Conservation (phyloP, 139 green algal species). For the Chara braunii region DNA sequence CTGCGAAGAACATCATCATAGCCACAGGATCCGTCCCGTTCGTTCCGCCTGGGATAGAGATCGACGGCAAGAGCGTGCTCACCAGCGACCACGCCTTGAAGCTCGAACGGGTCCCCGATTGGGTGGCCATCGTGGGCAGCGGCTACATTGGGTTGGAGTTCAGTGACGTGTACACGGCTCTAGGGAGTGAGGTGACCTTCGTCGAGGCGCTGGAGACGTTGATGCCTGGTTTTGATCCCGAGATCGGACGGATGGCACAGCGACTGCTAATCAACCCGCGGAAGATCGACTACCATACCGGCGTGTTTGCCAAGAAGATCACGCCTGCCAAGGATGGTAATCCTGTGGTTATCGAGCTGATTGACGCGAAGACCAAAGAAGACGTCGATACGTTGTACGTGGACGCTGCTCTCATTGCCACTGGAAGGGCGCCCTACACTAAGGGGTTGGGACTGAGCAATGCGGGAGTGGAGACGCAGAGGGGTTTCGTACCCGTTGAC, state of each 20-base stretch:
- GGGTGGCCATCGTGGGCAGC: conserved; percentile 96
- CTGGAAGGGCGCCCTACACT: conserved; percentile 75
- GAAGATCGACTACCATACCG: conserved; percentile 81
- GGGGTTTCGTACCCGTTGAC: conserved; percentile 89
- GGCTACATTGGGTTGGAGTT: conserved; percentile 99
- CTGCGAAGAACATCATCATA: conserved; percentile 91
- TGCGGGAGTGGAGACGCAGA: conserved; percentile 63
- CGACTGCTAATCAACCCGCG: conserved; percentile 84
- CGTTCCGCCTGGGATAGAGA: conserved; percentile 90
- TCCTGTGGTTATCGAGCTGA: conserved; percentile 93
- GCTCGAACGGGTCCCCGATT: conserved; percentile 95
- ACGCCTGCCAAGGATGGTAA: conserved; percentile 51
- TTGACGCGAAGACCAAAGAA: conserved; percentile 98
- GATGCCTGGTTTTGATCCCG: conserved; percentile 96
- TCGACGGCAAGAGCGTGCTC: conserved; percentile 99
- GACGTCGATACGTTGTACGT: conserved; percentile 84
- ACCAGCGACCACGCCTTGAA: conserved; percentile 96
- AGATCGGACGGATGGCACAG: conserved; percentile 87
- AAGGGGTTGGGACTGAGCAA: conserved; percentile 73
- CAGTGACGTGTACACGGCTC: conserved; percentile 93
- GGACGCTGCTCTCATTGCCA: conserved; percentile 83
- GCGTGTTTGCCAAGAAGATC: conserved; percentile 73
- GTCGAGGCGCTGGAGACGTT: conserved; percentile 93
- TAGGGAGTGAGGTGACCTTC: conserved; percentile 90
- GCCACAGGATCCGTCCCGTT: conserved; percentile 93